A percentile compares a stretch with the other conserved stretches of the same genome.
Conservation (phyloP, 352 stramenopile genomes). For the Phytophthora sp. region DNA sequence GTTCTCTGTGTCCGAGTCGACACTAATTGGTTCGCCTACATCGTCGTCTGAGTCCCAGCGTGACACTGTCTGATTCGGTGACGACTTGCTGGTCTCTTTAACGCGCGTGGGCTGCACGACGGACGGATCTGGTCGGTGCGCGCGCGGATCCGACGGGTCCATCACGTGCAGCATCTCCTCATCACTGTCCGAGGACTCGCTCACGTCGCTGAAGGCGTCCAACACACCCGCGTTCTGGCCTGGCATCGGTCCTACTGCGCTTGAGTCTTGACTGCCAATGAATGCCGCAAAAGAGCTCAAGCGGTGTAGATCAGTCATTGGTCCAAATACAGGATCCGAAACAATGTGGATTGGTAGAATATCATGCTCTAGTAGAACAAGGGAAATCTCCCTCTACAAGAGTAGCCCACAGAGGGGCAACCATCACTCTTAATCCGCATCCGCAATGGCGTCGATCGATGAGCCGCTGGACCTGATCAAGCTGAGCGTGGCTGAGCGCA, state of each 20-base stretch:
- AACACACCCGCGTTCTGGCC: slow-evolving; percentile 45
- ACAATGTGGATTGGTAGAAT: slow-evolving; percentile 21
- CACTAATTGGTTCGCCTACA: slow-evolving; percentile 50
- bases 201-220: slow-evolving; percentile 43
- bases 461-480: slow-evolving; percentile 99
- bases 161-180: slow-evolving; percentile 64
- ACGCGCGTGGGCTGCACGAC: slow-evolving; percentile 41
- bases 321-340: slow-evolving; percentile 8
- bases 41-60: slow-evolving; percentile 75
- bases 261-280: slow-evolving; percentile 23
- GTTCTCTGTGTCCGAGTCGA: slow-evolving; percentile 31
- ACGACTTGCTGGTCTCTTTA: slow-evolving; percentile 4
- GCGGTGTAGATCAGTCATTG: slow-evolving; percentile 10
- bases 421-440: slow-evolving; percentile 12
- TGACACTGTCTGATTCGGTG: slow-evolving; percentile 40
- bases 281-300: slow-evolving; percentile 1
- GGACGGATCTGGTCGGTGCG: slow-evolving; percentile 46
- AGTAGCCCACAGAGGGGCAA: not conserved
- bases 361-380: not conserved
- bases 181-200: slow-evolving; percentile 46
- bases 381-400: slow-evolving; percentile 8
- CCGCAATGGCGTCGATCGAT: slow-evolving; percentile 85
- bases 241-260: slow-evolving; percentile 31
- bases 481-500: slow-evolving; percentile 97
- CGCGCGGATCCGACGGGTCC: slow-evolving; percentile 79